Conservation (phyloP, 768 basidiomycete species). For the Phaffia australis region DNA sequence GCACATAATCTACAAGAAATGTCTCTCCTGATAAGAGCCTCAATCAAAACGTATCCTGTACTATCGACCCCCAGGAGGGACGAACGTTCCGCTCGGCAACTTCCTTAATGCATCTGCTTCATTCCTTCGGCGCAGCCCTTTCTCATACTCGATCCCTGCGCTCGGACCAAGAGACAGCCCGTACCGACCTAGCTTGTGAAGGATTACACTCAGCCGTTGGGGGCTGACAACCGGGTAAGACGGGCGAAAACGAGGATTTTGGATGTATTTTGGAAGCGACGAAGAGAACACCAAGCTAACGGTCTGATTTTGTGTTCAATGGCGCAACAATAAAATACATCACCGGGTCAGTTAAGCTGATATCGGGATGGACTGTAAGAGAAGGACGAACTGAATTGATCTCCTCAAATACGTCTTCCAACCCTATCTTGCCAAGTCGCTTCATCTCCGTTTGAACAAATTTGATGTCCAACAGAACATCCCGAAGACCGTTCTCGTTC, state of each 20-base stretch:
- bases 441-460: conserved; percentile 82
- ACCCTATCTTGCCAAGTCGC: conserved; percentile 58
- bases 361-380: conserved; percentile 5
- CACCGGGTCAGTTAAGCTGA: conserved; percentile 40
- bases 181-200: conserved; percentile 67
- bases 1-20: too few relatives aligned
- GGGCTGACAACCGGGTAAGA: conserved; percentile 58
- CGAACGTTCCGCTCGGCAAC: background rate
- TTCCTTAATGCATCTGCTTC: conserved; percentile 20
- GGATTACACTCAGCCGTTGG: conserved; percentile 57
- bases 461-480: conserved; percentile 71
- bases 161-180: conserved; percentile 54
- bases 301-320: conserved; percentile 28
- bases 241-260: conserved; percentile 49
- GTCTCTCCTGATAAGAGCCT: too few relatives aligned
- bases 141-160: conserved; percentile 53
- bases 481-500: conserved; percentile 82
- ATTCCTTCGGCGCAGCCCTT: conserved; percentile 50
- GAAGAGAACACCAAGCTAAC: conserved; percentile 55
- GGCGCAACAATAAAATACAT: background rate
- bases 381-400: conserved; percentile 55
- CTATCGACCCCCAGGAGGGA: background rate
- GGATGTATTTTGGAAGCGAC: conserved; percentile 66
- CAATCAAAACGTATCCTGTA: too few relatives aligned
- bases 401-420: conserved; percentile 64